Conservation (phyloP, 345 rosid genomes). For the Ricinus communis region DNA sequence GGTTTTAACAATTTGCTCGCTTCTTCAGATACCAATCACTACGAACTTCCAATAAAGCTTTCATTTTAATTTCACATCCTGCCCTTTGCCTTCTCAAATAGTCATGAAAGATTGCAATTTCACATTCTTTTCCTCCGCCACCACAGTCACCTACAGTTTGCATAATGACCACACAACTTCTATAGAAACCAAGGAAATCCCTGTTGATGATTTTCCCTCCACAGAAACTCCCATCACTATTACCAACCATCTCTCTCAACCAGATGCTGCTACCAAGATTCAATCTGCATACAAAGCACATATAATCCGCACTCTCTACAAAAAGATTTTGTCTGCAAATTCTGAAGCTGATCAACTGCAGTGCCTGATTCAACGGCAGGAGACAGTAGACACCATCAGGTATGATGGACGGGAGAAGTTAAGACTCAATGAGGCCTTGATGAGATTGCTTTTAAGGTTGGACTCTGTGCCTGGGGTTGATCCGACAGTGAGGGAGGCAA, state of each 20-base stretch:
- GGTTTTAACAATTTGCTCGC: not conserved
- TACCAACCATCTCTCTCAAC: conserved; percentile 27
- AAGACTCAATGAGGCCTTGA: conserved; percentile 73
- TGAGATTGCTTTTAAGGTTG: conserved; percentile 71
- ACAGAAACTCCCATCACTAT: conserved; percentile 15
- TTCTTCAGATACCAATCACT: not conserved
- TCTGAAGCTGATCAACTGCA: conserved; percentile 60
- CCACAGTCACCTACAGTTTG: conserved; percentile 41
- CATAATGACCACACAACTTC: conserved; percentile 39
- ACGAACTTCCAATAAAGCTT: not conserved
- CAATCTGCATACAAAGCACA: conserved; percentile 67
- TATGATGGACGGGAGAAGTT: conserved; percentile 58
- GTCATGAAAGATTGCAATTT: conserved; percentile 38
- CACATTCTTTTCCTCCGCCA: conserved; percentile 32
- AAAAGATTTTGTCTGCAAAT: conserved; percentile 45
- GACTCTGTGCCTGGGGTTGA: conserved; percentile 82
- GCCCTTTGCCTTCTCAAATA: not conserved
- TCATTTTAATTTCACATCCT: not conserved
- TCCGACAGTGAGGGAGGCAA: conserved; percentile 68
- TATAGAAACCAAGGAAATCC: conserved; percentile 30
- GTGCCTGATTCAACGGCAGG: conserved; percentile 73
- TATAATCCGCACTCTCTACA: conserved; percentile 56
- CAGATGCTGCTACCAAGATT: conserved; percentile 57
- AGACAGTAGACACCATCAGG: conserved; percentile 77
- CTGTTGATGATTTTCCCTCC: conserved; percentile 22